Evolutionary conservation across 768 basidiomycete genomes (phyloP), one percentile per base, ranked within the genome.

Genomic region (Suillus fuscotomentosus): DNA sequence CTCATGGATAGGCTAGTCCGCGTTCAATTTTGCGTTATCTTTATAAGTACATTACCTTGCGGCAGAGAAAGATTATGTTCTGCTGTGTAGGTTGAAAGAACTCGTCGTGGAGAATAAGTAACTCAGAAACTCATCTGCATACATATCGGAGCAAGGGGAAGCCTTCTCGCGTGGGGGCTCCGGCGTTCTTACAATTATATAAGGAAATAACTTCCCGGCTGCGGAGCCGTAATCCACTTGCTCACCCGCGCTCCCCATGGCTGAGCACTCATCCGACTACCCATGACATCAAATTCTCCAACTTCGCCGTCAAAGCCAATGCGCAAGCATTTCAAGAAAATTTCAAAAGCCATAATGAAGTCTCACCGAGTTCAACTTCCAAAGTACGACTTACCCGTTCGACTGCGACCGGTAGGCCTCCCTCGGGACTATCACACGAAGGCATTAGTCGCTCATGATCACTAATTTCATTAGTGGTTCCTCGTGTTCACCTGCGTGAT

Each of bases 371-470:
- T 91, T 62, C 81, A 75, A 24, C 76, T 92, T 68, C 87, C 88
- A 55, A 86, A 84, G 72, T 88, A 88, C 71, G 83, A 91, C 70
- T 70, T 89, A 68, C 91, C 91, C 27, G 73, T 94, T 55, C 86
- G 90, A 53, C 71, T 94, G 42, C 85, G 92, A 62, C 90, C 89
- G 72, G 90, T 92, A 66, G 69, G 80, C 60, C 31, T 62, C 56
- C 53, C 53, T 2, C 42, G 10, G 27, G 50, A 51, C 59, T 48
- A 15, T 48, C 36, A 57, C 48, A 50, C 20, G 39, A 3, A 11
- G 5, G 24, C 59, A 13, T 14, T 41, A 61, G 62, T 9, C 66
- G n/a, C 67, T 70, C 51, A 69, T 39, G n/a, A 53, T 20, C 27
- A 17, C 5, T 31, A 31, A 53, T 20, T 31, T 31, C 17, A 15